Base-by-base conservation (phyloP, 225 moss, liverwort and hornwort genomes). In the Takakia lepidozioides region DNA sequence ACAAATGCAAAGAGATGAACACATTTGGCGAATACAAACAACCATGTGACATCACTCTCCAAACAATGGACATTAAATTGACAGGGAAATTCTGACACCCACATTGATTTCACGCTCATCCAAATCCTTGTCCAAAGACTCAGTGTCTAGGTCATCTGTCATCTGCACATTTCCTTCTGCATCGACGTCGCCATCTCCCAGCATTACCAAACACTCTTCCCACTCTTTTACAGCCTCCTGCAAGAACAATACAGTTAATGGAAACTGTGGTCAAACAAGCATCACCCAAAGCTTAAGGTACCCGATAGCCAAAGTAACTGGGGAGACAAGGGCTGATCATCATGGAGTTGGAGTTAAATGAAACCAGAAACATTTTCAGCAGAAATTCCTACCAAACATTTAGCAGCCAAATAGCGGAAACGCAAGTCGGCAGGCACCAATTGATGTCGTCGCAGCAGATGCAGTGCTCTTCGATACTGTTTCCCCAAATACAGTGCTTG, bases 151-250 rank as follows among this genome's bases (percentile, higher is more conserved):
- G 38, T 87, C 84, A 51, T 91, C 98, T 32, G 66, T 57, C 51
- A 74, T 58, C 37, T 76, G 75, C 19, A 91, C 78, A 55, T 98
- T 98, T 25, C 91, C 98, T 45, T 98, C 98, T 65, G 91, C 98
- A 55, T 91, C 91, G 55, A 91, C 98, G 48, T 91, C 98, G 51
- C 85, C 85, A 57, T 99, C 98, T 26, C 98, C 91, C 37, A 99
- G 68, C 98, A 99, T 85, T 27, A 74, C 65, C 63, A 98, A 65
- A 56, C 98, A 91, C 58, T 99, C 98, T 58, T 99, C 91, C 98
- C 98, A 99, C 34, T 99, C 98, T 68, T 87, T 99, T 29, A 91
- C 83, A 70, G 91, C 98, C 60, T 85, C 80, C 80, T 80, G 40
- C n/a, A n/a, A n/a, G n/a, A n/a, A n/a, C n/a, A n/a, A n/a, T n/a